phyloP scores from a whole-genome alignment of 2,329 filamentous ascomycete genomes.

The Nemania abortiva region DNA sequence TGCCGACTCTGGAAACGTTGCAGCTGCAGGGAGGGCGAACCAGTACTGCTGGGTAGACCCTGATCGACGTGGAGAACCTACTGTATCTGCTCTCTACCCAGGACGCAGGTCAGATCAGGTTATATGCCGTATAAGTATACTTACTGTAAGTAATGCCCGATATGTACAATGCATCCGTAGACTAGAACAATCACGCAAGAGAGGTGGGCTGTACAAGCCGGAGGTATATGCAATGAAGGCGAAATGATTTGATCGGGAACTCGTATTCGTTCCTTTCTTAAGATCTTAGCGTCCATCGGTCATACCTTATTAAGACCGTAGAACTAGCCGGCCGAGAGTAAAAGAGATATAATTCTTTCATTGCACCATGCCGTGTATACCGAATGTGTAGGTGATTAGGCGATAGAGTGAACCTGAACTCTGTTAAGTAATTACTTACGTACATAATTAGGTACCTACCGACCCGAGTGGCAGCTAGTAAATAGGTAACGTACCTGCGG shows the following conservation, averaged over 20 bases:
- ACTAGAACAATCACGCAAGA: background rate
- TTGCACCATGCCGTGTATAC: background rate
- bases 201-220: background rate
- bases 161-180: background rate
- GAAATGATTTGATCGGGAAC: background rate
- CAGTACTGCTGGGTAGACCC: conserved; percentile 12
- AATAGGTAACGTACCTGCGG: conserved; percentile 16
- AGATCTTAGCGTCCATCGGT: background rate
- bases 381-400: background rate
- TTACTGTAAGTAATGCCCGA: background rate
- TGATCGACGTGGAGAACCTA: conserved; percentile 27
- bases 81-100: background rate
- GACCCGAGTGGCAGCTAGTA: background rate
- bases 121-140: conserved; percentile 1
- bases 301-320: background rate
- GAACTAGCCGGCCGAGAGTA: background rate
- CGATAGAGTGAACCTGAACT: background rate
- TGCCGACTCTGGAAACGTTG: conserved; percentile 51
- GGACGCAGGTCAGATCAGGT: background rate
- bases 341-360: background rate
- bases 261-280: background rate
- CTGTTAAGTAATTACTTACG: background rate
- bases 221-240: background rate
- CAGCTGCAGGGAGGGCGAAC: conserved; percentile 39
- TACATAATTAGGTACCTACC: background rate